Conservation (phyloP, 2,329 filamentous ascomycete genomes). For the Cryphonectria radicalis region DNA sequence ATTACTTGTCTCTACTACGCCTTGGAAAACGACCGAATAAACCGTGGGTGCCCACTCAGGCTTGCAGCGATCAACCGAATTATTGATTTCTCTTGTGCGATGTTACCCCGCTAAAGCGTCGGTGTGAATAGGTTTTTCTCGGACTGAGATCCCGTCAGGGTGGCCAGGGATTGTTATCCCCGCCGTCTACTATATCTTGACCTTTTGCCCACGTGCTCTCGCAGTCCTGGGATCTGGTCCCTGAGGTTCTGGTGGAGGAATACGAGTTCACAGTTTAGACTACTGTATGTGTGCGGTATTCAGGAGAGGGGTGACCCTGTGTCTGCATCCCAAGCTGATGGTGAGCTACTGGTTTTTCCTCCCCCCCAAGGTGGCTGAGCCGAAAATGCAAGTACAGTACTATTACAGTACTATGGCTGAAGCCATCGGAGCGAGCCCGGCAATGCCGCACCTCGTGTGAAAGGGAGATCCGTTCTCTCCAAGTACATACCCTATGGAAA, state of each 20-base stretch:
- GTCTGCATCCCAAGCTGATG: background rate
- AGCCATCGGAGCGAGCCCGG: background rate
- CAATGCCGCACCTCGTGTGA: background rate
- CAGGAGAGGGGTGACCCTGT: background rate
- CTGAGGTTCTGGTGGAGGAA: background rate
- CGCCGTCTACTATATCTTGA: background rate
- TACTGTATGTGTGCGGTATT: background rate
- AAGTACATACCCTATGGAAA: background rate
- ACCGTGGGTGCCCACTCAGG: background rate
- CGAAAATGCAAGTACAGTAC: background rate
- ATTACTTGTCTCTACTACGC: background rate
- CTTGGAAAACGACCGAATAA: background rate
- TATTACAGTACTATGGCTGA: too few species aligned
- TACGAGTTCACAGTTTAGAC: background rate
- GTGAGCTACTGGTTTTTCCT: background rate
- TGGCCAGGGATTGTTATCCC: background rate
- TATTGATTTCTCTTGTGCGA: conserved; percentile 6
- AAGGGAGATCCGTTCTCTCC: background rate
- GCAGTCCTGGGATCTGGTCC: background rate
- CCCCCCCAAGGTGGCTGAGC: background rate
- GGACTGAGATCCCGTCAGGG: background rate
- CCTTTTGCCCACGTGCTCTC: background rate
- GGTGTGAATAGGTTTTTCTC: background rate
- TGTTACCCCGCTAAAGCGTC: conserved; percentile 12
- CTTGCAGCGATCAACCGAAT: conserved; percentile 17